Conservation (phyloP, 2,329 filamentous ascomycete species). For the Penicillium oxalicum region DNA sequence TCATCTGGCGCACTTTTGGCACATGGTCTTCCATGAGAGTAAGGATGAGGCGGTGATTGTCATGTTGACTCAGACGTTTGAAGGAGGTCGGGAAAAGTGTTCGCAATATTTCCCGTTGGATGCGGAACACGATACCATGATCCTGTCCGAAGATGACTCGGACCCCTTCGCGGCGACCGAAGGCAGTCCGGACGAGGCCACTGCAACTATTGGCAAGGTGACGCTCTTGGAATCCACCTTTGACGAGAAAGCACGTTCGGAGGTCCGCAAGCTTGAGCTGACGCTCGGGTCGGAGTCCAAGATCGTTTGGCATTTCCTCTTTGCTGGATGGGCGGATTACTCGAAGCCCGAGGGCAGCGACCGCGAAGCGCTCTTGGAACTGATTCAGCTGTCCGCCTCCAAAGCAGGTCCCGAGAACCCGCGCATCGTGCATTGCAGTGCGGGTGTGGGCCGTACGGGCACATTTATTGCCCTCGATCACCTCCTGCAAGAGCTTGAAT, state of each 20-base stretch:
- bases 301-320: conserved; percentile 76
- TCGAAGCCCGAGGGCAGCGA: conserved; percentile 61
- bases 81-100: conserved; percentile 74
- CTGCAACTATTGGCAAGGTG: conserved; percentile 60
- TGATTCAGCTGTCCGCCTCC: conserved; percentile 45
- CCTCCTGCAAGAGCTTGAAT: conserved; percentile 72
- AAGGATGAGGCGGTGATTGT: conserved; percentile 72
- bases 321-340: conserved; percentile 86
- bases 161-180: conserved; percentile 50
- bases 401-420: conserved; percentile 55
- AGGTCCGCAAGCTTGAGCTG: conserved; percentile 66
- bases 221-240: conserved; percentile 52
- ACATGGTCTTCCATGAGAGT: conserved; percentile 87
- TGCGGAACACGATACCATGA: conserved; percentile 47
- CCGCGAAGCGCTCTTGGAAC: conserved; percentile 45
- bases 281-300: conserved; percentile 49
- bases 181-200: conserved; percentile 58
- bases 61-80: conserved; percentile 88
- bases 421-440: conserved; percentile 79
- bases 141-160: conserved; percentile 32
- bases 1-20: conserved; percentile 79
- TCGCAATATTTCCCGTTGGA: conserved; percentile 74
- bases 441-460: conserved; percentile 86
- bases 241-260: conserved; percentile 54
- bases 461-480: conserved; percentile 97